A percentile compares a stretch with the other conserved stretches of the same genome.
These are phyloP conservation scores for Acer saccharum DNA, from an alignment of 345 rosid species.

Conservation along the genomic window DNA sequence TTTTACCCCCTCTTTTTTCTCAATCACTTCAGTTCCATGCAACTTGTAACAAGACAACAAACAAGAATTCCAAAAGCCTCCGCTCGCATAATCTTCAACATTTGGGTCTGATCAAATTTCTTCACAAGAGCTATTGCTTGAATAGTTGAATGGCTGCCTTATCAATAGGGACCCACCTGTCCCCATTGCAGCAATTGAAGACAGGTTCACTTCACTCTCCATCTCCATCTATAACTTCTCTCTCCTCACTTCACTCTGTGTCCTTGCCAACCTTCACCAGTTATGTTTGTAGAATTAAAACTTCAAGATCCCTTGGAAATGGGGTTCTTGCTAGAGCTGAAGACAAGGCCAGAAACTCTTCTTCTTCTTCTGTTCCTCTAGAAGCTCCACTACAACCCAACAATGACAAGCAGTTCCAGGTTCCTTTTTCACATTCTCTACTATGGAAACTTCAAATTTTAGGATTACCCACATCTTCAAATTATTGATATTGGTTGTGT, in stretches of 20 bases:
- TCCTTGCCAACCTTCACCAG: constrained; percentile 37
- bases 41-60: background rate
- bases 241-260: constrained; percentile 19
- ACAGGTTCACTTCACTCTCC: constrained; percentile 31
- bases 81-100: background rate
- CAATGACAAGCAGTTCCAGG: constrained; percentile 56
- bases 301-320: constrained; percentile 43
- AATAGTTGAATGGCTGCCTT: constrained; percentile 57
- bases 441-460: constrained; percentile 6
- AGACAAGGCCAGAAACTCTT: constrained; percentile 59
- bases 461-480: no score
- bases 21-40: background rate
- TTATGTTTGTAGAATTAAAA: constrained; percentile 38
- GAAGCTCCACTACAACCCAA: constrained; percentile 36
- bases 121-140: constrained; percentile 1
- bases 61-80: background rate
- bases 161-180: constrained; percentile 44
- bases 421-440: constrained; percentile 25
- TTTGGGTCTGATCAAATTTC: background rate
- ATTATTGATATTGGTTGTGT: background rate
- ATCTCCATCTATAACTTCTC: constrained; percentile 21
- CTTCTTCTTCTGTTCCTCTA: constrained; percentile 40
- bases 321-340: constrained; percentile 68
- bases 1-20: background rate
- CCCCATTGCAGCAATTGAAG: constrained; percentile 36